Conservation (phyloP, 2,329 filamentous ascomycete species). For the Pyrenophora graminea region DNA sequence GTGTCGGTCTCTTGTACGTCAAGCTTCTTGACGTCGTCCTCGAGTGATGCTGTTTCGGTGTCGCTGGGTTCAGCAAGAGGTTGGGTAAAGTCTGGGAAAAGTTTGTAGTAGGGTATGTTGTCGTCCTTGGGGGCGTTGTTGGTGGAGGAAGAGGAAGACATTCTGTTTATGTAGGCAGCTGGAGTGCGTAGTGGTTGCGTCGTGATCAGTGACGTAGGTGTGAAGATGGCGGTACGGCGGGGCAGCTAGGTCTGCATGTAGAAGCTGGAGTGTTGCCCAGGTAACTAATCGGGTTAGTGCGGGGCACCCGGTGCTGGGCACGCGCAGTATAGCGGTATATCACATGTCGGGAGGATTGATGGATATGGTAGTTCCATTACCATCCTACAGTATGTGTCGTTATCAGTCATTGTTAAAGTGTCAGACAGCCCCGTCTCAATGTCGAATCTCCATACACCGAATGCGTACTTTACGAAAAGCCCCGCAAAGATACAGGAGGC, state of each 20-base stretch:
- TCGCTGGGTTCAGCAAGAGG: not conserved
- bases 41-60: constrained; percentile 5
- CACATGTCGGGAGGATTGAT: no score
- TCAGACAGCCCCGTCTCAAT: no score
- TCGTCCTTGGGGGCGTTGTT: constrained; percentile 4
- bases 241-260: not conserved
- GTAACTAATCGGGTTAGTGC: constrained; percentile 7
- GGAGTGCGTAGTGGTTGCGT: constrained; percentile 4
- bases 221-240: not conserved
- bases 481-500: no score
- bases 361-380: no score
- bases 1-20: constrained; percentile 5
- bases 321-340: no score
- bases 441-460: no score
- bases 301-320: not conserved
- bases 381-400: no score
- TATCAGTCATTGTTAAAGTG: no score
- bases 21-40: constrained; percentile 11
- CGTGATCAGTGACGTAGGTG: constrained; percentile 33
- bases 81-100: not conserved
- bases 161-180: constrained; percentile 23
- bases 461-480: no score
- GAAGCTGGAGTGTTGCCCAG: constrained; percentile 8
- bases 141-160: constrained; percentile 11
- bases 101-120: constrained; percentile 9